Evolutionary conservation across 2,329 filamentous ascomycete genomes (phyloP), one percentile per base, ranked within the genome.

Genomic region (Lachnellula cervina): DNA sequence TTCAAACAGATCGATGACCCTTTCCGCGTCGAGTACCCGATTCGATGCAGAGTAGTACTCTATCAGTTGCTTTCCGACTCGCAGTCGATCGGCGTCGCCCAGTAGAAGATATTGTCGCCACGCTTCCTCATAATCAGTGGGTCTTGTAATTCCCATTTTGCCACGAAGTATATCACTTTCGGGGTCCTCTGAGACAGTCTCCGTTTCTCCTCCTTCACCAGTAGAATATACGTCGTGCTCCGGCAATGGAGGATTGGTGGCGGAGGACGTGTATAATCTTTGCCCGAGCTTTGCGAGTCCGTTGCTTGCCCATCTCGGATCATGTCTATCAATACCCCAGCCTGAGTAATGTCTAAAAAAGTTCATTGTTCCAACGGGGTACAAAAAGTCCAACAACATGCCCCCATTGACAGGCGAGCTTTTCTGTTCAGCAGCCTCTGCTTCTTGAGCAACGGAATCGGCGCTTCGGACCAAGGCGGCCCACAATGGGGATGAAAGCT

Each of bases 1-100:
- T 28, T 74, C 64, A 62, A 82, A 82, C 8, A 82, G 57, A n/a
- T 70, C 59, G 49, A 75, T 69, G 17, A 72, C 69, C 47, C 76
- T 73, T 55, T 71, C 70, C 14, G 73, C 68, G 63, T 80, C 72
- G 23, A 71, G 49, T 2, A 64, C 37, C 13, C 67, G 60, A 43
- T 62, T 56, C 11, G 77, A 78, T n/a, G 58, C 62, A 7, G 71
- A 70, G 13, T 79, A 60, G 60, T 72, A 74, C 6, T 60, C 61
- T 51, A 76, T 70, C 13, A 74, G 50, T 13, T 55, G 50, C 14
- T 52, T 56, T 42, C 60, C 61, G 34, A 69, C 32, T 23, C n/a
- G 34, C 21, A 52, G 52, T 52, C 66, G 61, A 6, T 64, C 58
- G 25, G 35, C 52, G 14, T 38, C 37, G 17, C 59, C 58, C 6